phyloP scores from a whole-genome alignment of 768 basidiomycete genomes.

The Collybia sp. region DNA sequence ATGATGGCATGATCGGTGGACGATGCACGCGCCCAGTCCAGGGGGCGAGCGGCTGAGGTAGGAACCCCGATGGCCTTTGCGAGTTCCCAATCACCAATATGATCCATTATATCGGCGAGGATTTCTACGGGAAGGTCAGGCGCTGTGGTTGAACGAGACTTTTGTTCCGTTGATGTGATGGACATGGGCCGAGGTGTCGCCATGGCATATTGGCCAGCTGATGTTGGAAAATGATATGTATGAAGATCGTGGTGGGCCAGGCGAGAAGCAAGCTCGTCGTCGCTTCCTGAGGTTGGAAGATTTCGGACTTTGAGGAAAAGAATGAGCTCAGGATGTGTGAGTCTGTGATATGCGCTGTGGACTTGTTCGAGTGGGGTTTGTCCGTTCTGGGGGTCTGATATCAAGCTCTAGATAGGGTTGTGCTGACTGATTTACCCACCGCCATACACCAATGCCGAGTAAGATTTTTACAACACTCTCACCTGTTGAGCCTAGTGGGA shows the following conservation, averaged over 20 bases:
- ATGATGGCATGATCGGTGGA: constrained; percentile 71
- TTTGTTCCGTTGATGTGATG: constrained; percentile 16
- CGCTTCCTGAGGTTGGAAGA: constrained; percentile 59
- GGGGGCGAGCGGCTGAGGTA: constrained; percentile 59
- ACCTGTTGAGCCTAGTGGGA: too few relatives aligned
- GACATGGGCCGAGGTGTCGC: constrained; percentile 24
- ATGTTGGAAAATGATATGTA: constrained; percentile 57
- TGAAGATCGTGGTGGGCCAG: constrained; percentile 74
- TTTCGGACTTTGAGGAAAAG: constrained; percentile 73
- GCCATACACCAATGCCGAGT: constrained; percentile 21
- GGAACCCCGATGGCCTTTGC: constrained; percentile 72
- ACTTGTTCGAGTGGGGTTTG: constrained; percentile 42
- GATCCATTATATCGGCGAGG: constrained; percentile 71
- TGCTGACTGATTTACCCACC: constrained; percentile 23
- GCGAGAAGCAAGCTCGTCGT: constrained; percentile 62
- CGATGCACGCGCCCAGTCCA: constrained; percentile 70
- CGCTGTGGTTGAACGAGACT: constrained; percentile 24
- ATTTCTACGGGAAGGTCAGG: constrained; percentile 76
- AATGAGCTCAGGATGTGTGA: constrained; percentile 62
- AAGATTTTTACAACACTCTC: too few relatives aligned
- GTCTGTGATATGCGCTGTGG: constrained; percentile 62
- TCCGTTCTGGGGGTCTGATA: constrained; percentile 20
- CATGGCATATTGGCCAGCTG: constrained; percentile 18
- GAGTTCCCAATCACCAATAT: constrained; percentile 83
- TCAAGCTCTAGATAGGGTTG: too few relatives aligned